phyloP scores from a whole-genome alignment of 208 protist species.

The Crithidia mellificae region DNA sequence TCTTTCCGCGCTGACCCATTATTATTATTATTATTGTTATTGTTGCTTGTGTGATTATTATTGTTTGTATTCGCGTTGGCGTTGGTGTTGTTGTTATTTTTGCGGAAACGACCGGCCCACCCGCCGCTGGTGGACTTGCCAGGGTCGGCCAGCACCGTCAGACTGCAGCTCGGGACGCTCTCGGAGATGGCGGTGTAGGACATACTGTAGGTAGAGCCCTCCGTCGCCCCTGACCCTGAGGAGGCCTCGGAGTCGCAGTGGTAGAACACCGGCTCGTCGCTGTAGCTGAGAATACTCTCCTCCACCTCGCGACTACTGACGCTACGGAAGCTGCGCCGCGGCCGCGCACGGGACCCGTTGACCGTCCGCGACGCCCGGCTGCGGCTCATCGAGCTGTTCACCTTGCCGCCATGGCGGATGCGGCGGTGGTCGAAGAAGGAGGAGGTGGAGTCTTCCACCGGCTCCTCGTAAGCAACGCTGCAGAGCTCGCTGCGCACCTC shows the following conservation, averaged over 20 bases:
- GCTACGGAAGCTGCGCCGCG: conserved; percentile 29
- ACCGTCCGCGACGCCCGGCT: conserved; percentile 21
- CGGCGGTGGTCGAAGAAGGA: conserved; percentile 42
- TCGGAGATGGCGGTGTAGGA: conserved; percentile 57
- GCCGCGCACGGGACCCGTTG: conserved; percentile 11
- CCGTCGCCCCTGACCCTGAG: conserved; percentile 22
- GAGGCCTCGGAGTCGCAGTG: conserved; percentile 37
- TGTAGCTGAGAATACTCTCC: conserved; percentile 53
- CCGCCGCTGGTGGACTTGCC: conserved; percentile 21
- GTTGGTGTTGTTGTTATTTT: conserved; percentile 6
- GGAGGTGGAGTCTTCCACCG: conserved; percentile 36
- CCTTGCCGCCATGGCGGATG: conserved; percentile 19
- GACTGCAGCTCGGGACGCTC: conserved; percentile 77
- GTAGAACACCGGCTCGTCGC: conserved; percentile 44
- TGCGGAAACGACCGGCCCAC: conserved; percentile 28
- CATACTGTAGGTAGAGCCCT: conserved; percentile 35
- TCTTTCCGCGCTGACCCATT: conserved; percentile 12
- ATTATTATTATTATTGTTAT: conserved; percentile 5
- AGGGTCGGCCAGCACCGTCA: conserved; percentile 47
- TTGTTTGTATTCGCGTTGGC: conserved; percentile 10
- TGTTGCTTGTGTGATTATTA: background rate
- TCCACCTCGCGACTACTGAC: conserved; percentile 31
- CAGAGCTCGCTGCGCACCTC: conserved; percentile 62
- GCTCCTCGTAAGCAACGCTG: conserved; percentile 43
- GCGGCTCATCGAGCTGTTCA: conserved; percentile 30